Conservation (phyloP, 495 filamentous ascomycete species). For the Aspergillus avenaceus region DNA sequence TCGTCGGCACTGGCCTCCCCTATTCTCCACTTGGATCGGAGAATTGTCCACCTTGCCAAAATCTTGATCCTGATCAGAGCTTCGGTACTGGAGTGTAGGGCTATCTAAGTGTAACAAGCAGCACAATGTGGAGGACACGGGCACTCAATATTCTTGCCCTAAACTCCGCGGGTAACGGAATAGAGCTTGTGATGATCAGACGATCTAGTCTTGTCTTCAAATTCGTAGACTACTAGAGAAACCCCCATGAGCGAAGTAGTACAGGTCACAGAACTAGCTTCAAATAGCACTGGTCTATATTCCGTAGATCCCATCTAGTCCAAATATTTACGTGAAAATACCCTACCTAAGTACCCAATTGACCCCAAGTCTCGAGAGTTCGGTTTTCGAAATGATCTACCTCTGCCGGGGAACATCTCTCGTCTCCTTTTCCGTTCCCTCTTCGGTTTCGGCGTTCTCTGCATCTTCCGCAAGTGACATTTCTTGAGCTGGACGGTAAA, state of each 20-base stretch:
- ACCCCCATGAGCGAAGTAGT: not conserved
- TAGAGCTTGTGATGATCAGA: no score
- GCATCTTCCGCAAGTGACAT: conserved; percentile 33
- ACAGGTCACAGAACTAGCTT: not conserved
- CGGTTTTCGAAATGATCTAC: not conserved
- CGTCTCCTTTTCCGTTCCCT: conserved; percentile 11
- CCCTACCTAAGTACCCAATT: not conserved
- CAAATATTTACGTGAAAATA: not conserved
- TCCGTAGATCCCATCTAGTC: not conserved
- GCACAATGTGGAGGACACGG: no score
- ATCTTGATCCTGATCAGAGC: no score
- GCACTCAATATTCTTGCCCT: no score
- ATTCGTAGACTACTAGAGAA: not conserved
- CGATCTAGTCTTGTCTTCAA: no score
- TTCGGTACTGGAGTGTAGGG: no score
- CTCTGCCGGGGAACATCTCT: conserved; percentile 13
- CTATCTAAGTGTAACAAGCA: no score
- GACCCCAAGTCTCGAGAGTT: not conserved
- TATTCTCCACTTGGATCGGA: no score
- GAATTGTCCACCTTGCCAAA: no score
- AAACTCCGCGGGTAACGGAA: no score
- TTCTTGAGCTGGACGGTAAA: conserved; percentile 39
- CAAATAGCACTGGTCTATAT: not conserved
- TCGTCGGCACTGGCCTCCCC: no score
- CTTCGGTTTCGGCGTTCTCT: conserved; percentile 20